phyloP scores from a whole-genome alignment of 2,329 filamentous ascomycete genomes.

The Chaetomiaceae sp. region DNA sequence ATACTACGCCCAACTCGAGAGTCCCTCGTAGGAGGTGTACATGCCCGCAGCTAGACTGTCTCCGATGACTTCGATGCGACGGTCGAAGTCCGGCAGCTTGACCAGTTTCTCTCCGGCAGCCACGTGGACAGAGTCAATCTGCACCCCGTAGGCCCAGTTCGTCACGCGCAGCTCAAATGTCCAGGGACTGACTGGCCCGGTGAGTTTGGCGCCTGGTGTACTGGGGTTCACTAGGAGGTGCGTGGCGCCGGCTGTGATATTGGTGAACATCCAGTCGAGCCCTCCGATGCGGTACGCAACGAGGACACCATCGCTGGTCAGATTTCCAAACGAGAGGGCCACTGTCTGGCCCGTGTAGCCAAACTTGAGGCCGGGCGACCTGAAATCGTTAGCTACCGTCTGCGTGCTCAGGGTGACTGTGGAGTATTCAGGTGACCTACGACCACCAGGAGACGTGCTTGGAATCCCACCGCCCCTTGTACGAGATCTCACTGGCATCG shows the following conservation, averaged over 20 bases:
- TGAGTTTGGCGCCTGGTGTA: constrained; percentile 40
- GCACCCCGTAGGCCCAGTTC: constrained; percentile 55
- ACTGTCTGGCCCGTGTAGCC: constrained; percentile 48
- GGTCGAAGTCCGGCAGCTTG: constrained; percentile 33
- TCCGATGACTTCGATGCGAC: constrained; percentile 39
- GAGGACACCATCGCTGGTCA: constrained; percentile 44
- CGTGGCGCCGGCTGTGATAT: constrained; percentile 50
- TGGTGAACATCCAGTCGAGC: constrained; percentile 55
- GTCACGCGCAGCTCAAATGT: constrained; percentile 54
- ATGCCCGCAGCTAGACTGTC: constrained; percentile 49
- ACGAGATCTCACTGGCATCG: constrained; percentile 48
- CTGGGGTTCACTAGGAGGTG: constrained; percentile 46
- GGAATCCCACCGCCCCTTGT: constrained; percentile 58
- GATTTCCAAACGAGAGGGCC: constrained; percentile 48
- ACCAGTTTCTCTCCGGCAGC: constrained; percentile 39
- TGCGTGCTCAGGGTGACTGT: neutral
- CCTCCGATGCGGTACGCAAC: constrained; percentile 53
- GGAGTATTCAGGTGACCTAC: constrained; percentile 33
- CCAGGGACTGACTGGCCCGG: constrained; percentile 37
- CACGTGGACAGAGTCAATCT: constrained; percentile 48
- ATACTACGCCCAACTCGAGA: constrained; percentile 49
- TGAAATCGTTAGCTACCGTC: constrained; percentile 21
- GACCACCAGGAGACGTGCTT: constrained; percentile 56
- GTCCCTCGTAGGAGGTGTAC: constrained; percentile 52
- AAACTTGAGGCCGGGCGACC: constrained; percentile 48